Evolutionary conservation across 805 yeast species (phyloP).

Genomic region (Saturnispora besseyi): DNA sequence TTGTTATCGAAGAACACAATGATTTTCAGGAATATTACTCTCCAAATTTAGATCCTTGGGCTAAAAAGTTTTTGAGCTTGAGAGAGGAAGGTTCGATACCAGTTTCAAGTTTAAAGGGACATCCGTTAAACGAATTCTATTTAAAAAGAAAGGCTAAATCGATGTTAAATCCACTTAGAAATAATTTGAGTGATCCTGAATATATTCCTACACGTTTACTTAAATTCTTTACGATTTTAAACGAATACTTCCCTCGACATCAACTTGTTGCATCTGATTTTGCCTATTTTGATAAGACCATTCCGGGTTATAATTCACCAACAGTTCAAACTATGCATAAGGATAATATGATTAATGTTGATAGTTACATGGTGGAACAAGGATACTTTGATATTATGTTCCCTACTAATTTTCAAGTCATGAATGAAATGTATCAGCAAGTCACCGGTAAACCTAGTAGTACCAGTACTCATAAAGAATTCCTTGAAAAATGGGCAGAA

Average conservation of each 20-base stretch:
- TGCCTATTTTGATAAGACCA: conserved; percentile 38
- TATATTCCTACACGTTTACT: conserved; percentile 72
- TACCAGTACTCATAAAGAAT: conserved; percentile 52
- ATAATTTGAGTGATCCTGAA: conserved; percentile 61
- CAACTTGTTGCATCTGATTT: conserved; percentile 69
- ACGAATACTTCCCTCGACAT: conserved; percentile 65
- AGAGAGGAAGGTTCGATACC: conserved; percentile 40
- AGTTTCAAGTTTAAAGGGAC: conserved; percentile 28
- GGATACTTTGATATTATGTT: conserved; percentile 84
- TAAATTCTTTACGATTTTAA: conserved; percentile 54
- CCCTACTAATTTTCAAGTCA: conserved; percentile 65
- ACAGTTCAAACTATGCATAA: conserved; percentile 71
- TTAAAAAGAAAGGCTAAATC: conserved; percentile 36
- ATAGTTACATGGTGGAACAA: conserved; percentile 74
- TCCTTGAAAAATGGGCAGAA: conserved; percentile 65
- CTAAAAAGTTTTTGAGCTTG: conserved; percentile 45
- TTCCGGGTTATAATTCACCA: conserved; percentile 59
- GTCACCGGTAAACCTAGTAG: conserved; percentile 52
- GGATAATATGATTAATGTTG: conserved; percentile 57
- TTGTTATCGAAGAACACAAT: conserved; percentile 59
- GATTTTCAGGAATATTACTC: conserved; percentile 69
- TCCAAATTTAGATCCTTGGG: conserved; percentile 50
- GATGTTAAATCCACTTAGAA: conserved; percentile 54
- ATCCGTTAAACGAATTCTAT: conserved; percentile 52
- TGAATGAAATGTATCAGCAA: conserved; percentile 51